phyloP scores from a whole-genome alignment of 768 basidiomycete species.

The Leccinum barrowsii region DNA sequence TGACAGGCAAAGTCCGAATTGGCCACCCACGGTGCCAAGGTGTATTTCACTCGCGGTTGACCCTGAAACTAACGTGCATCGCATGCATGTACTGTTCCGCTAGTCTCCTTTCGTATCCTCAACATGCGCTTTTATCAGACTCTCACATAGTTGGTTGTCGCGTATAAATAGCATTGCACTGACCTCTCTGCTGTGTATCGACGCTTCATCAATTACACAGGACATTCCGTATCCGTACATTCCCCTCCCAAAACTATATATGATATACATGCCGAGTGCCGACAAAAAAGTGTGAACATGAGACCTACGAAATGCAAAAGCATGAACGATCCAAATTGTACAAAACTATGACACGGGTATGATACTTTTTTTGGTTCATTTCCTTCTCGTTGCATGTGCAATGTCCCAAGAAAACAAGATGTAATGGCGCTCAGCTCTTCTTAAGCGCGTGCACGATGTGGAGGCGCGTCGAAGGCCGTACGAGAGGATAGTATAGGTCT shows the following conservation, averaged over 20 bases:
- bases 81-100: slow-evolving; percentile 13
- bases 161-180: slow-evolving; percentile 14
- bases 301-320: slow-evolving; percentile 66
- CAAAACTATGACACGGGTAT: slow-evolving; percentile 18
- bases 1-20: slow-evolving; percentile 78
- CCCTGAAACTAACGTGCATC: slow-evolving; percentile 10
- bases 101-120: background rate
- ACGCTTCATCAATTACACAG: background rate
- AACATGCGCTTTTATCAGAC: slow-evolving; percentile 1
- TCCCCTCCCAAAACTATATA: background rate
- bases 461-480: slow-evolving; percentile 47
- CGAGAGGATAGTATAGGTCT: slow-evolving; percentile 60
- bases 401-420: slow-evolving; percentile 17
- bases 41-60: slow-evolving; percentile 84
- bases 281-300: slow-evolving; percentile 2
- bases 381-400: slow-evolving; percentile 13
- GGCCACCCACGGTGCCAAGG: slow-evolving; percentile 79
- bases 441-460: slow-evolving; percentile 57
- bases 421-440: slow-evolving; percentile 15
- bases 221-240: background rate
- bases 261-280: slow-evolving; percentile 7
- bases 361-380: slow-evolving; percentile 25
- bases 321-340: slow-evolving; percentile 70
- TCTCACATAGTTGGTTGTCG: background rate
- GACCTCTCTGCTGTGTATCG: slow-evolving; percentile 5